A percentile compares a stretch with the other conserved stretches of the same genome.
These are phyloP conservation scores for Aschersonia sp. DNA, from an alignment of 2,329 filamentous ascomycete species.

Conservation along the genomic window DNA sequence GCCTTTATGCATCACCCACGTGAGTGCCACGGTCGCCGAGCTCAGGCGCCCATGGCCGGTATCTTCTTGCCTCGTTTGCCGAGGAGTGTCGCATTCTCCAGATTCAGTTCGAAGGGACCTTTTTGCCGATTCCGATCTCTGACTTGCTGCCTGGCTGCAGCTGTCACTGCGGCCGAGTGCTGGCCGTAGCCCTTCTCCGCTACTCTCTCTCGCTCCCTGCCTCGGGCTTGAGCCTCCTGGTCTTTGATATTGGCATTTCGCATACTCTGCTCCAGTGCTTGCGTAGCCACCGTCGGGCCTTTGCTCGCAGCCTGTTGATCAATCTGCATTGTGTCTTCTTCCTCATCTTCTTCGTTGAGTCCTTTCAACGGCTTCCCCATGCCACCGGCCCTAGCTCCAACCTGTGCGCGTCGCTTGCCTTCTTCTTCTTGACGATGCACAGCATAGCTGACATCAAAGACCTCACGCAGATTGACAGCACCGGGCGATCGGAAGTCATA, in stretches of 20 bases:
- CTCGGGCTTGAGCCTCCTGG: constrained; percentile 17
- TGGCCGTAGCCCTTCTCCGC: constrained; percentile 65
- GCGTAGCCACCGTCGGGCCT: constrained; percentile 35
- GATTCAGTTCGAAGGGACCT: constrained; percentile 79
- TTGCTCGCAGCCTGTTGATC: constrained; percentile 39
- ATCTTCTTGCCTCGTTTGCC: constrained; percentile 51
- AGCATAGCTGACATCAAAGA: constrained; percentile 96
- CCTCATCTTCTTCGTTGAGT: constrained; percentile 52
- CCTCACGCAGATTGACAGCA: constrained; percentile 86
- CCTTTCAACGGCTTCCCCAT: constrained; percentile 41
- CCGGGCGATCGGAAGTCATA: constrained; percentile 93
- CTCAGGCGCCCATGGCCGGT: constrained; percentile 22
- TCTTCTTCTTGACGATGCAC: constrained; percentile 96
- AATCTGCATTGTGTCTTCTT: constrained; percentile 45
- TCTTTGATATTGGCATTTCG: constrained; percentile 63
- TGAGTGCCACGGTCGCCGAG: neutral
- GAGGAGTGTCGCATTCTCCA: constrained; percentile 81
- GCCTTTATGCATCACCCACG: no score
- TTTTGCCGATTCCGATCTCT: constrained; percentile 50
- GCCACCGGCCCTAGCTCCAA: constrained; percentile 56
- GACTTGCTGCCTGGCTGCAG: constrained; percentile 71
- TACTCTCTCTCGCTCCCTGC: constrained; percentile 17
- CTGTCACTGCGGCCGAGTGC: constrained; percentile 71
- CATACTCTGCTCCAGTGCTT: constrained; percentile 74
- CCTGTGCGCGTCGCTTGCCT: constrained; percentile 76